A percentile compares a stretch with the other conserved stretches of the same genome.
Evolutionary conservation across 73 alveolate genomes (phyloP).

Genomic region (Uronychia binucleata): DNA sequence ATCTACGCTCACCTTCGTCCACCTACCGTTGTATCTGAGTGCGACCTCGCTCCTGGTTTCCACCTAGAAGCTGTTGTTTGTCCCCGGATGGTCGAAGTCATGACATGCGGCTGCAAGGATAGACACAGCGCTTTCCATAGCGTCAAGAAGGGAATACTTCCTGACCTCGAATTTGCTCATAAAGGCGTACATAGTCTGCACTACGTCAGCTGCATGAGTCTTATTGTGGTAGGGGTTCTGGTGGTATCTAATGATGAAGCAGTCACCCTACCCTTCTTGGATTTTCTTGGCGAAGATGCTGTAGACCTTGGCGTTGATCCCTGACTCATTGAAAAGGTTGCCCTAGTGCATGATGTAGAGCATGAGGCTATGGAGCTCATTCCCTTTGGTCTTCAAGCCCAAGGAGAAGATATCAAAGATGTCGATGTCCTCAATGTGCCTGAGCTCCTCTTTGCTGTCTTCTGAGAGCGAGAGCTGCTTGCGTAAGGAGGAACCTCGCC

Average conservation of each 20-base stretch:
- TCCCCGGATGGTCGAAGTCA: constrained; percentile 81
- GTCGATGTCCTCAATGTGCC: no score
- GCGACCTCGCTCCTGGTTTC: constrained; percentile 39
- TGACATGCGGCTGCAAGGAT: constrained; percentile 68
- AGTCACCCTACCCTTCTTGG: constrained; percentile 34
- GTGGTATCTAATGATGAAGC: no score
- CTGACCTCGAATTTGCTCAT: neutral
- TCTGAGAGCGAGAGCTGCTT: no score
- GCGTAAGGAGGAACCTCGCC: no score
- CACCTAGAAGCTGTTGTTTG: constrained; percentile 50
- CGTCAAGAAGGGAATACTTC: neutral
- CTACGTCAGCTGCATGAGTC: constrained; percentile 59
- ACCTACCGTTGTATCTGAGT: constrained; percentile 30
- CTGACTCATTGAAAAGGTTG: no score
- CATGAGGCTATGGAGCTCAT: no score
- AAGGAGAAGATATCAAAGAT: no score
- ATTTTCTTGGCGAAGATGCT: neutral
- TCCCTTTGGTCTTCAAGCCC: no score
- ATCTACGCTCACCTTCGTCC: constrained; percentile 10
- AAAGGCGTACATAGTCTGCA: no score
- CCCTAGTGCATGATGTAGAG: no score
- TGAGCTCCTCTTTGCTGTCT: no score
- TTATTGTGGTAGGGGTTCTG: constrained; percentile 42
- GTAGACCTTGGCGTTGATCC: neutral
- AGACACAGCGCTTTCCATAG: no score